Base-by-base conservation (phyloP, 2,329 filamentous ascomycete genomes). In the Trichoderma breve region DNA sequence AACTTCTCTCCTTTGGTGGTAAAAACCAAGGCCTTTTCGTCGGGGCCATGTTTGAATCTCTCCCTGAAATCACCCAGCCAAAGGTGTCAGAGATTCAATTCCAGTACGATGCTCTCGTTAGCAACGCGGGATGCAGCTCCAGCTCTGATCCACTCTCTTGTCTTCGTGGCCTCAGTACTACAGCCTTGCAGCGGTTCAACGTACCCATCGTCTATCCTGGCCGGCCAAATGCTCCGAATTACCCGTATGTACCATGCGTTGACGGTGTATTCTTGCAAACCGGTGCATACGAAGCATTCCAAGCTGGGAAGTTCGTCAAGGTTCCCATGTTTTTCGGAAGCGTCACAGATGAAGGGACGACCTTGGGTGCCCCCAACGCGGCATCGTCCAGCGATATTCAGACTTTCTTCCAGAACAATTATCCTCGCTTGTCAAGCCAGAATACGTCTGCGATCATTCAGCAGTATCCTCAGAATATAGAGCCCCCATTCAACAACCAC, bases 1-100 rank as follows among this genome's bases (percentile, higher is more conserved):
- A 93, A 26, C 83, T 93, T 53, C 87, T 83, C 0, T 86, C 87
- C 0, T 86, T 86, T 68, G 84, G 84, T 2, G 87, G 86, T 15
- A 78, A 80, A 6, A 80, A 87, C 69, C 82, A 82, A 51, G 80
- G 82, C 3, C 80, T 89, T 1, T 89, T 89, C 76, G 83, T 86
- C 62, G 86, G 83, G 0, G 86, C 82, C 0, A 84, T 84, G 1
- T 85, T 83, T 1, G 84, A 87, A 73, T 87, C 85, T 0, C 82
- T 86, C 2, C 88, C 86, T 0, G 87, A 87, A 47, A 85, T 84
- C 0, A 82, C 83, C 1, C 81, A 85, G 9, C 78, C 85, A 7
- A 86, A 84, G 0, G 57, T 72, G 7, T 69, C 70, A 11, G 70
- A 72, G 43, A 66, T 72, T 26, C 70, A 72, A 26, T 69, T 68